Evolutionary conservation across 179 eudicot species (phyloP), one percentile per base, ranked within the genome.

Genomic region (Patellifolia procumbens): DNA sequence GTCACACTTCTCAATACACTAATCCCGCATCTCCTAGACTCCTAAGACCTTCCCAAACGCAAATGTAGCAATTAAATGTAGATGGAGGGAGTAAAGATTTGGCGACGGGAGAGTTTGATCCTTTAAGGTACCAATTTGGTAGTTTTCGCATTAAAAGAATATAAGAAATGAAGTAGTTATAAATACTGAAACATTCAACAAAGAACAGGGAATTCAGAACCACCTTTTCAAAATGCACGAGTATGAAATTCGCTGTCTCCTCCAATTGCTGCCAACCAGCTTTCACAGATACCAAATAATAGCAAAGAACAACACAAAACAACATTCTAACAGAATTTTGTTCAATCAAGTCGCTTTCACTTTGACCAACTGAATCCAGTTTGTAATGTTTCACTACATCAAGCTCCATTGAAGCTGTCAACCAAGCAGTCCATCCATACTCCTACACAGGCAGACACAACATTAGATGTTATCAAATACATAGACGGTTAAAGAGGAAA

Each of bases 181-280:
- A 37, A 46, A 56, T 59, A 70, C 34, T 53, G 35, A 2, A 34
- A 35, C 49, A 49, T 52, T 46, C 24, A 68, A 32, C 32, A 35
- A 12, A 58, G 60, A 7, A 55, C 16, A 39, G 51, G 46, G 74
- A 74, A 53, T 39, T n/a, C 9, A 43, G 78, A 78, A 87, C 76
- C 80, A 96, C 99, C 85, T 89, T 87, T 72, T 91, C 88, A 80
- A 87, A 82, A 70, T 87, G 91, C 86, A 86, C 12, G 65, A 96
- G 96, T 52, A 96, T 85, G 84, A 90, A 90, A 86, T 91, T 91
- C 82, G 82, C 86, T n/a, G 97, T 91, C 83, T 96, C 99, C 80
- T 91, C 99, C 76, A 96, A 78, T 53, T 82, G 86, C 77, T 89
- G 99, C 99, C 99, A 96, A 76, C 99, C 99, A 82, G 98, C 98